Base-by-base conservation (phyloP, 306 rosid species). In the Trifolium pratense region DNA sequence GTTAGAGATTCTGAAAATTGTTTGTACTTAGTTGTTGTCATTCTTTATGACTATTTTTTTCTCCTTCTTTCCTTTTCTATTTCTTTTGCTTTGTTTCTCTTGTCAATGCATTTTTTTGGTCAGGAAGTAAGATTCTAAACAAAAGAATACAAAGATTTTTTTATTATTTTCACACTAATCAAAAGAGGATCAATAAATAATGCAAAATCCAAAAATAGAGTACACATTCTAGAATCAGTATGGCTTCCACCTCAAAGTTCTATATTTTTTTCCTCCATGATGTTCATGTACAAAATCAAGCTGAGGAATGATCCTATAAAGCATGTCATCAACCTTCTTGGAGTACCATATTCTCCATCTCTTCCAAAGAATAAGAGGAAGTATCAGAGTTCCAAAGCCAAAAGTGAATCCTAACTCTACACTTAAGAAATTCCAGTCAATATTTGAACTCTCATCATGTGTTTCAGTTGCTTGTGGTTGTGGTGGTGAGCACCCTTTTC, bases 301-400 rank as follows among this genome's bases (percentile, higher is more conserved):
- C 4, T 43, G 49, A 23, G 87, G 79, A 11, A 79, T 56, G 18
- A 76, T 20, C 70, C 3, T 60, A 20, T 21, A 53, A 26, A 71
- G 68, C 6, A 72, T 66, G 1, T 70, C 67, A 32, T 79, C 83
- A 17, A 75, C 46, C 12, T 29, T n/a, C 18, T 51, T 43, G 37
- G 12, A 25, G 36, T 70, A 83, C 76, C 74, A 65, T 12, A 57
- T 0, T 42, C 84, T 71, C 84, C 86, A 83, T 13, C 45, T 65
- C 75, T 65, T 61, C 59, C 67, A 58, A 1, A 75, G 72, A 6
- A 79, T 9, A 60, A 71, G 49, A 0, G 84, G 79, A 7, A 46
- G 15, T 6, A 84, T 61, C 36, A 29, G 1, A 23, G 32, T 1
- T 31, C 80, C 80, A 26, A 84, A n/a, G 5, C 87, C 84, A 73